Conservation (phyloP, 2,329 filamentous ascomycete genomes). For the Pseudogymnoascus sp. region DNA sequence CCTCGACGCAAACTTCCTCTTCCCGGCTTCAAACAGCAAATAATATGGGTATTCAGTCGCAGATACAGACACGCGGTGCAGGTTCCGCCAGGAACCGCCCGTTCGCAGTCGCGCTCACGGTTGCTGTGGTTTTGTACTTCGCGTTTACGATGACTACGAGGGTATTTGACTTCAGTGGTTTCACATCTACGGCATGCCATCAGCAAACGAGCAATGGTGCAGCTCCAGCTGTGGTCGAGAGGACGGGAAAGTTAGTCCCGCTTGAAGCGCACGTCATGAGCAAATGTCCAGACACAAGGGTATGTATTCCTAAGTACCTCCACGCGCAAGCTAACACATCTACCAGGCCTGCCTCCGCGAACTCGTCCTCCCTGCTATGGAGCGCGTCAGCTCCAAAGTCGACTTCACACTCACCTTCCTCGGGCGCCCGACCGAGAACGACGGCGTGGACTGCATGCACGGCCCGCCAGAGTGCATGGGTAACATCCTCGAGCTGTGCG, state of each 20-base stretch:
- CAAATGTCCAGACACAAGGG: slow-evolving; percentile 86
- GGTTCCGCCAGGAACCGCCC: not conserved
- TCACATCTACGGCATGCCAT: not conserved
- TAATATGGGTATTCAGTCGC: slow-evolving; percentile 1
- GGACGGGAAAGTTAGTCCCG: slow-evolving; percentile 46
- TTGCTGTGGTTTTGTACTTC: slow-evolving; percentile 1
- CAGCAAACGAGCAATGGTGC: not conserved
- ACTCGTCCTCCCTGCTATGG: slow-evolving; percentile 80
- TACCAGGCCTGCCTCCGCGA: slow-evolving; percentile 66
- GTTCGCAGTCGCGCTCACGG: not conserved
- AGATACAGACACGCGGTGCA: not conserved
- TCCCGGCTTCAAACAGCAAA: not conserved
- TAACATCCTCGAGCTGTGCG: slow-evolving; percentile 91
- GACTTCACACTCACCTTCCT: slow-evolving; percentile 90
- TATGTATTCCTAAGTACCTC: slow-evolving; percentile 24
- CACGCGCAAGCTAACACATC: not conserved
- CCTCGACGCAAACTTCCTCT: not conserved
- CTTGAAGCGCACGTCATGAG: slow-evolving; percentile 94
- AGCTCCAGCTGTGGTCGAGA: not conserved
- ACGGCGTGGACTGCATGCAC: slow-evolving; percentile 82
- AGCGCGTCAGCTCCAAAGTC: slow-evolving; percentile 70
- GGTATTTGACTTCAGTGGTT: not conserved
- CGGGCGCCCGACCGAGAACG: slow-evolving; percentile 66
- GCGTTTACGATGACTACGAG: not conserved
- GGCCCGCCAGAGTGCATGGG: slow-evolving; percentile 86